A percentile compares a stretch with the other conserved stretches of the same genome.
These are phyloP conservation scores for Ceratocystis huliohia DNA, from an alignment of 2,329 filamentous ascomycete genomes.

Conservation along the genomic window DNA sequence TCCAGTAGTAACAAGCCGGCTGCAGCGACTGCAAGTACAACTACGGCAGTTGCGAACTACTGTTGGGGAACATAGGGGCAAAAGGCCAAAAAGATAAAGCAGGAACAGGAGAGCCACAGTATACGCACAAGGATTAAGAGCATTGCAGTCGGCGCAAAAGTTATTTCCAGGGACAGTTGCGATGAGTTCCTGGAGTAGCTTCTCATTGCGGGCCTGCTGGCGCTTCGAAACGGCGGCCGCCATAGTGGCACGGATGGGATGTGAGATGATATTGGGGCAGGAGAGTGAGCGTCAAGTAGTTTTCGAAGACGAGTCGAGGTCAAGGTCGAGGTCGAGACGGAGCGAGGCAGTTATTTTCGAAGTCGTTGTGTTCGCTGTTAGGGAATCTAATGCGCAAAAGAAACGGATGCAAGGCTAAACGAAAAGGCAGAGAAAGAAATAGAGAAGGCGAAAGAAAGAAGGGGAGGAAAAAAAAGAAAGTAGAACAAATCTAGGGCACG, in stretches of 20 bases:
- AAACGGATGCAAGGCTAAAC: neutral
- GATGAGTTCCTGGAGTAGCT: conserved; percentile 76
- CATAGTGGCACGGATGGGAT: conserved; percentile 15
- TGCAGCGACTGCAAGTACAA: neutral
- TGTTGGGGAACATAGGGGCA: neutral
- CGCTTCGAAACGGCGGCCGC: conserved; percentile 47
- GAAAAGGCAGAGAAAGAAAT: neutral
- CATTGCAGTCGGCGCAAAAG: conserved; percentile 82
- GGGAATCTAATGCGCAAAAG: neutral
- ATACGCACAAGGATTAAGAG: conserved; percentile 73
- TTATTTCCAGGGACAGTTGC: conserved; percentile 77
- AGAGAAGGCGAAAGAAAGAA: neutral
- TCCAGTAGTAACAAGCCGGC: neutral
- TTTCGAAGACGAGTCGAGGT: too few species aligned
- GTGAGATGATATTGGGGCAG: neutral
- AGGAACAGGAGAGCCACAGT: conserved; percentile 14
- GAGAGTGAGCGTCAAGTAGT: too few species aligned
- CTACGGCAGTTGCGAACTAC: neutral
- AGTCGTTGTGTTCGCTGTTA: neutral
- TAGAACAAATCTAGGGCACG: neutral
- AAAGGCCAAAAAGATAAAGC: neutral
- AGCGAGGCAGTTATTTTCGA: too few species aligned
- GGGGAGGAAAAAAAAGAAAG: neutral
- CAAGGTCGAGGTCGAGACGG: too few species aligned
- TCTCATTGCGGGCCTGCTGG: conserved; percentile 95